phyloP scores from a whole-genome alignment of 2,329 filamentous ascomycete species.

The Sclerotinia sclerotiorum region DNA sequence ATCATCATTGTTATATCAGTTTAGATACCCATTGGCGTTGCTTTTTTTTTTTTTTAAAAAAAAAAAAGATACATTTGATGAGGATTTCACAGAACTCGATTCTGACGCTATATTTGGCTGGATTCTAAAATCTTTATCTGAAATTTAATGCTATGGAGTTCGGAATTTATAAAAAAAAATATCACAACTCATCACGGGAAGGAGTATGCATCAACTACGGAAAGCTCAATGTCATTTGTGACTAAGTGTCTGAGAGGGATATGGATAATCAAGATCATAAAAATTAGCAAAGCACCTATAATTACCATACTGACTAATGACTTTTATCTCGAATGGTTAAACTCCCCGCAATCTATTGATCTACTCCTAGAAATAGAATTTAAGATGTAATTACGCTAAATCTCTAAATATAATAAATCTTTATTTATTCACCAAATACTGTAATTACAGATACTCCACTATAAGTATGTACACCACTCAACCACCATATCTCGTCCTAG shows the following conservation, averaged over 20 bases:
- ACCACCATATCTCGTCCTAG: too few species aligned
- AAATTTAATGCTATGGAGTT: slow-evolving; percentile 30
- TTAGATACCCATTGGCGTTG: not conserved
- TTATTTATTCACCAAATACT: too few species aligned
- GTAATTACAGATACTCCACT: too few species aligned
- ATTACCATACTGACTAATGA: not conserved
- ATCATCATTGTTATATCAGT: not conserved
- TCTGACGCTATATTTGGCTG: not conserved
- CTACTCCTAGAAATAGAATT: too few species aligned
- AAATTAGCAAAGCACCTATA: too few species aligned
- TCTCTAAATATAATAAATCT: too few species aligned
- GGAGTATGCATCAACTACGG: not conserved
- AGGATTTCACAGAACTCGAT: not conserved
- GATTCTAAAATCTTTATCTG: not conserved
- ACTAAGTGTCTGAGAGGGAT: not conserved
- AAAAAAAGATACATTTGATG: not conserved
- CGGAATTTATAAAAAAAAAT: slow-evolving; percentile 21
- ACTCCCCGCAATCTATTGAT: too few species aligned
- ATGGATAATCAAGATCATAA: too few species aligned
- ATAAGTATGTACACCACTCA: too few species aligned
- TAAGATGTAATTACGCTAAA: too few species aligned
- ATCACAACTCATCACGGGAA: not conserved
- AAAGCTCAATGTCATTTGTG: not conserved
- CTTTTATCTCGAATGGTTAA: not conserved
- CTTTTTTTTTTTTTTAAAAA: not conserved